These are phyloP conservation scores for Saccharomyces jurei DNA, from an alignment of 805 yeast species.

Conservation along the genomic window DNA sequence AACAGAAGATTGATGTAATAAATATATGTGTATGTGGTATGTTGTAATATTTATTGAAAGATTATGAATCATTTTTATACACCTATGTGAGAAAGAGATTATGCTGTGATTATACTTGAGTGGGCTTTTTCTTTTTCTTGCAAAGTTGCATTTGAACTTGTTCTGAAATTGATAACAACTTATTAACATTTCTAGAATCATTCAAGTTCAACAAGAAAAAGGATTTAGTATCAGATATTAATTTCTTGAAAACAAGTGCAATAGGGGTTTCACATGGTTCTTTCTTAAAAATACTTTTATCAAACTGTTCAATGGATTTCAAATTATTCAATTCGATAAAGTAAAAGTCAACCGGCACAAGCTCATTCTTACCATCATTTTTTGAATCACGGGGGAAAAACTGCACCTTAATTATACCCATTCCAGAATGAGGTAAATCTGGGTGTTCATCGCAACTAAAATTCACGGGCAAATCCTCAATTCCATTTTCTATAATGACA, in stretches of 20 bases:
- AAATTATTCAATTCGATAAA: constrained; percentile 21
- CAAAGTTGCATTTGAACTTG: constrained; percentile 9
- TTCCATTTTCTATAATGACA: constrained; percentile 7
- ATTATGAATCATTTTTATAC: neutral
- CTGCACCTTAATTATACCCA: constrained; percentile 18
- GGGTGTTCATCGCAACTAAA: neutral
- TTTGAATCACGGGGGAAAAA: constrained; percentile 4
- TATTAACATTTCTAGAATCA: constrained; percentile 10
- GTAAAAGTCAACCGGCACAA: constrained; percentile 14
- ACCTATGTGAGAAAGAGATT: neutral
- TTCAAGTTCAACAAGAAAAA: constrained; percentile 29
- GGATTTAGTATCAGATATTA: constrained; percentile 32
- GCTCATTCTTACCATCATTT: neutral
- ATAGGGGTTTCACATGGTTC: constrained; percentile 16
- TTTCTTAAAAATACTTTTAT: constrained; percentile 4
- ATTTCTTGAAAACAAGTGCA: constrained; percentile 20
- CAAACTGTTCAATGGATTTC: constrained; percentile 10
- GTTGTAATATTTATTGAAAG: neutral
- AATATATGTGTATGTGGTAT: neutral
- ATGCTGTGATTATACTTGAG: neutral
- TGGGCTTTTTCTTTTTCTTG: constrained; percentile 3
- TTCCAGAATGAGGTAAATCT: constrained; percentile 7
- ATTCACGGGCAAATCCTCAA: constrained; percentile 6
- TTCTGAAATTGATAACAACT: constrained; percentile 13
- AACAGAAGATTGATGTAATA: constrained; percentile 21